Evolutionary conservation across 768 basidiomycete species (phyloP).

Genomic region (Amanita rimosa): DNA sequence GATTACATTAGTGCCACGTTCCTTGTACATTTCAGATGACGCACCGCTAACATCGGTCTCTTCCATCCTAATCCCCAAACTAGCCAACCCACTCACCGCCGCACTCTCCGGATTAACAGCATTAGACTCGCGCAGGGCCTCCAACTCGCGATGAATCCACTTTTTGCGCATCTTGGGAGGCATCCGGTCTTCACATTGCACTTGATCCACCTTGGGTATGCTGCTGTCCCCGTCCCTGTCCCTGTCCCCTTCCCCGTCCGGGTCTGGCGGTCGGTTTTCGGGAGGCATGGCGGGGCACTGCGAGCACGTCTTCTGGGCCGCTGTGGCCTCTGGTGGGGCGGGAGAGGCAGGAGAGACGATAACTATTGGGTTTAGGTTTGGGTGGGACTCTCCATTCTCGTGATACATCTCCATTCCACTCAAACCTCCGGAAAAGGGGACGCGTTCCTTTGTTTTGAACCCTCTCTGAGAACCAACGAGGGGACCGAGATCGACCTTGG

Average conservation of each 20-base stretch:
- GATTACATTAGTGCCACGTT: not conserved
- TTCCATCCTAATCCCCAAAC: constrained; percentile 3
- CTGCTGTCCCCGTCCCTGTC: constrained; percentile 4
- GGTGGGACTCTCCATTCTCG: not conserved
- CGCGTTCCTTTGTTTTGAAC: constrained; percentile 48
- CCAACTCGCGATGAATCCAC: constrained; percentile 24
- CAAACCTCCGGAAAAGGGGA: constrained; percentile 49
- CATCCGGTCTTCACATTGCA: constrained; percentile 25
- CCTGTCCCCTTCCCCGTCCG: constrained; percentile 4
- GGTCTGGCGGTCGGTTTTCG: constrained; percentile 10
- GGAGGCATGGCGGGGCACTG: not conserved
- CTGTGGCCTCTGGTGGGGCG: not conserved
- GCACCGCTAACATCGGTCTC: constrained; percentile 7
- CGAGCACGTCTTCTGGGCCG: not conserved
- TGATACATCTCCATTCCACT: constrained; percentile 44
- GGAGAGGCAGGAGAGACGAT: not conserved
- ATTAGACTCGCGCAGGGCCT: constrained; percentile 14
- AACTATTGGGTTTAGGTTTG: not conserved
- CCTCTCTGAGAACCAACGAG: constrained; percentile 49
- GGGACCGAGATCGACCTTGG: constrained; percentile 47
- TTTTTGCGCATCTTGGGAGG: constrained; percentile 57
- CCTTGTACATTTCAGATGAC: not conserved
- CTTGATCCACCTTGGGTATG: not conserved
- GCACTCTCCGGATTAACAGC: constrained; percentile 1
- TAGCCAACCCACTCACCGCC: not conserved